Conservation (phyloP, 2,329 filamentous ascomycete genomes). For the Daldinia eschscholtzii region DNA sequence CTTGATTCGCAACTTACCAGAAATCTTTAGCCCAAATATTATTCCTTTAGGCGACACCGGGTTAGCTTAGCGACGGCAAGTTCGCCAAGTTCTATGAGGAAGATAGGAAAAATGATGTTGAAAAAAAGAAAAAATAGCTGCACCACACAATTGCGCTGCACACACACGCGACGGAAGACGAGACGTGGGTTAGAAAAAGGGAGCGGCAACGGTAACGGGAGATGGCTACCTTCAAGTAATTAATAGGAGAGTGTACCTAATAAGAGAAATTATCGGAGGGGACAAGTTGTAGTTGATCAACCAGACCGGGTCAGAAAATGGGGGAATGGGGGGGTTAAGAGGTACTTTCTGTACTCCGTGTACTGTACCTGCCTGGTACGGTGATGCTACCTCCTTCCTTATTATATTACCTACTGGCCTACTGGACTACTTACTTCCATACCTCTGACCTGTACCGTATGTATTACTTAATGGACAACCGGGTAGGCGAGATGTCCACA, state of each 20-base stretch:
- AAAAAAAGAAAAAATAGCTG: conserved; percentile 49
- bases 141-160: conserved; percentile 46
- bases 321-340: conserved; percentile 34
- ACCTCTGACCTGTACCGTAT: too few relatives aligned
- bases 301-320: conserved; percentile 44
- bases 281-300: conserved; percentile 45
- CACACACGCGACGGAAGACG: conserved; percentile 46
- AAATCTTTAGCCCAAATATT: conserved; percentile 42
- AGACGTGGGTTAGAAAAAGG: conserved; percentile 47
- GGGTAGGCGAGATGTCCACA: not conserved
- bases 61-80: conserved; percentile 31
- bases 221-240: conserved; percentile 47
- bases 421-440: too few relatives aligned
- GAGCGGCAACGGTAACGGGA: conserved; percentile 50
- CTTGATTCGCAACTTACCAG: conserved; percentile 37
- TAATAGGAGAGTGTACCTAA: conserved; percentile 45
- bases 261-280: conserved; percentile 53
- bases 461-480: conserved; percentile 3
- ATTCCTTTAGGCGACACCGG: conserved; percentile 40
- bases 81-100: conserved; percentile 44
- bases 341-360: conserved; percentile 37
- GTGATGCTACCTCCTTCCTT: conserved; percentile 15
- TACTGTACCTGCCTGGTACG: conserved; percentile 26
- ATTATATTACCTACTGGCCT: not conserved
- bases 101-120: conserved; percentile 33